Base-by-base conservation (phyloP, 441 rosid genomes). In the Erodium texanum region DNA sequence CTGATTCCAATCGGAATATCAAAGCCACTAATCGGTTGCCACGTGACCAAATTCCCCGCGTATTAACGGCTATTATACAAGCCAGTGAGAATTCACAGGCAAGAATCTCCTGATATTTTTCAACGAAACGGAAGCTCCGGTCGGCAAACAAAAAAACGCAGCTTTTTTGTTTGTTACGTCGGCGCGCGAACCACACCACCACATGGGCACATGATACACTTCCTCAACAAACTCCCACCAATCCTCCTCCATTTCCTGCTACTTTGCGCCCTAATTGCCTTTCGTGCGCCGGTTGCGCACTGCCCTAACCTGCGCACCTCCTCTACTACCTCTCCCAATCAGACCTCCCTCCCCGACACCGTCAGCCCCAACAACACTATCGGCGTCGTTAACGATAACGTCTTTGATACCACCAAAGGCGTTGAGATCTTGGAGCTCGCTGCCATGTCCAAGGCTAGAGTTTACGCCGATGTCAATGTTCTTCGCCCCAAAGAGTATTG, bases 401-500 rank as follows among this genome's bases (percentile, higher is more conserved):
- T 23, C 70, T 43, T 20, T 78, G 72, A 56, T 64, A 52, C 70
- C 48, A 67, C 41, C 64, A 63, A 65, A 62, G 36, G 63, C 62
- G 62, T 4, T 65, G 77, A 82, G 89, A 84, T 86, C 86, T 77
- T 82, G 54, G 58, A 58, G 24, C 74, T 66, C 52, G 69, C 75
- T 66, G 71, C 80, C 78, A 86, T 83, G 88, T 87, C 86, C 52
- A 84, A 82, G 74, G 78, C 98, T 8, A 83, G 88, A 24, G 97
- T 90, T 67, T 90, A 90, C 64, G 24, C 87, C 5, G 96, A 90
- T 27, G 79, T 92, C 34, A 92, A 92, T 77, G 90, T 87, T 36
- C 70, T 84, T 20, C 85, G 95, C 14, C 95, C 96, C 23, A 88
- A 88, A 75, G 93, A 92, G 67, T 89, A 89, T 36, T 92, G 96